Conservation (phyloP, 2,329 filamentous ascomycete species). For the Fusarium proliferatum region DNA sequence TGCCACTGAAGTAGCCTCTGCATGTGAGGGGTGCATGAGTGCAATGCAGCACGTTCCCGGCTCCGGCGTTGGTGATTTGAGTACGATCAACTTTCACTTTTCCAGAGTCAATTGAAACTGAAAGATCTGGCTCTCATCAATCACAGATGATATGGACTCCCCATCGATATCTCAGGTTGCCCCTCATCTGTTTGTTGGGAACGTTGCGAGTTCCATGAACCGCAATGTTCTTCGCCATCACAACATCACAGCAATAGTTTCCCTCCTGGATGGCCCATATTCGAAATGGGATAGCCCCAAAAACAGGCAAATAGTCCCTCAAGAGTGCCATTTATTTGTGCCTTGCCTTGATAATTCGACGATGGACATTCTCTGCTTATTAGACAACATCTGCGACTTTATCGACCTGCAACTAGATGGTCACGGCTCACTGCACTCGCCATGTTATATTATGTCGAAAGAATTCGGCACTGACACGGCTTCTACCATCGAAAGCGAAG, state of each 20-base stretch:
- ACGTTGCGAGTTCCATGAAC: slow-evolving; percentile 39
- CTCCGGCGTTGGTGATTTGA: neutral
- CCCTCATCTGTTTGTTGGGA: slow-evolving; percentile 41
- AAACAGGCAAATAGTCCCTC: slow-evolving; percentile 37
- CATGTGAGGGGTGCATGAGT: slow-evolving; percentile 29
- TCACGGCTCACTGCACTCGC: neutral
- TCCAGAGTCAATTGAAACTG: neutral
- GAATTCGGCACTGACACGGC: slow-evolving; percentile 5
- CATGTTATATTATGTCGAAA: neutral
- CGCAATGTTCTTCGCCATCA: slow-evolving; percentile 35
- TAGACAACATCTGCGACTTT: slow-evolving; percentile 43
- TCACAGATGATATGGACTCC: slow-evolving; percentile 30
- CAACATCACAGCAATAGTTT: slow-evolving; percentile 42
- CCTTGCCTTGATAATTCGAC: slow-evolving; percentile 40
- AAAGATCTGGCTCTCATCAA: neutral
- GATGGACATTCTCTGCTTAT: slow-evolving; percentile 39
- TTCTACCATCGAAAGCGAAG: slow-evolving; percentile 13
- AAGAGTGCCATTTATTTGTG: slow-evolving; percentile 39
- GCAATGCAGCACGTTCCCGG: slow-evolving; percentile 13
- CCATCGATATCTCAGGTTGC: slow-evolving; percentile 38
- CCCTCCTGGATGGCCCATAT: slow-evolving; percentile 34
- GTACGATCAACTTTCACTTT: neutral
- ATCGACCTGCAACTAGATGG: slow-evolving; percentile 35
- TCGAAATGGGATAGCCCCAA: slow-evolving; percentile 33
- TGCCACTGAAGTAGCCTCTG: slow-evolving; percentile 20